A percentile compares a stretch with the other conserved stretches of the same genome.
Conservation (phyloP, 306 rosid species). For the Vachellia pachyceras region DNA sequence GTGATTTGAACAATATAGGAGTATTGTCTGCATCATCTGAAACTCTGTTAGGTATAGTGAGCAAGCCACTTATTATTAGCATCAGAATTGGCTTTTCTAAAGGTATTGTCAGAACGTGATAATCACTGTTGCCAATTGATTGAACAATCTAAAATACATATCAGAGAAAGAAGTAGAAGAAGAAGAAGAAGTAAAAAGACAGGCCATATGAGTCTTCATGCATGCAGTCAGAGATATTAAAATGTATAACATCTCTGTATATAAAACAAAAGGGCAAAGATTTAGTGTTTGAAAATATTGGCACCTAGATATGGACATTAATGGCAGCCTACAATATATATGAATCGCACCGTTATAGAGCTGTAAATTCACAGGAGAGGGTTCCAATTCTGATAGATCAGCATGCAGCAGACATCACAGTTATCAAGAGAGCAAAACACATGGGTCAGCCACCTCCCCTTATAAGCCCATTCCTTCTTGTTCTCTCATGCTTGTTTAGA, state of each 20-base stretch:
- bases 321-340: conserved; percentile 47
- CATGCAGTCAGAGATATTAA: conserved; percentile 36
- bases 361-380: conserved; percentile 46
- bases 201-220: conserved; percentile 65
- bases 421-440: conserved; percentile 51
- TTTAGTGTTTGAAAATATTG: conserved; percentile 33
- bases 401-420: conserved; percentile 60
- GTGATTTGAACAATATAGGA: neutral
- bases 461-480: conserved; percentile 61
- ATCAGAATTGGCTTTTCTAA: neutral
- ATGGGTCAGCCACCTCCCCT: conserved; percentile 67
- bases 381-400: conserved; percentile 53
- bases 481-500: neutral
- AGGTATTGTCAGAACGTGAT: neutral
- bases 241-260: conserved; percentile 37
- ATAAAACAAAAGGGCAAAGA: conserved; percentile 44
- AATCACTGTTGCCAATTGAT: neutral
- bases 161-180: conserved; percentile 19
- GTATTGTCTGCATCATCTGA: neutral
- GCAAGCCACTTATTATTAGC: neutral
- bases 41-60: neutral
- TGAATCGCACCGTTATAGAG: conserved; percentile 46
- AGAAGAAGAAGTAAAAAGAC: conserved; percentile 35
- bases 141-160: neutral
- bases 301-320: conserved; percentile 41